phyloP scores from a whole-genome alignment of 2,329 filamentous ascomycete genomes.

The Rhinocladiella similis region DNA sequence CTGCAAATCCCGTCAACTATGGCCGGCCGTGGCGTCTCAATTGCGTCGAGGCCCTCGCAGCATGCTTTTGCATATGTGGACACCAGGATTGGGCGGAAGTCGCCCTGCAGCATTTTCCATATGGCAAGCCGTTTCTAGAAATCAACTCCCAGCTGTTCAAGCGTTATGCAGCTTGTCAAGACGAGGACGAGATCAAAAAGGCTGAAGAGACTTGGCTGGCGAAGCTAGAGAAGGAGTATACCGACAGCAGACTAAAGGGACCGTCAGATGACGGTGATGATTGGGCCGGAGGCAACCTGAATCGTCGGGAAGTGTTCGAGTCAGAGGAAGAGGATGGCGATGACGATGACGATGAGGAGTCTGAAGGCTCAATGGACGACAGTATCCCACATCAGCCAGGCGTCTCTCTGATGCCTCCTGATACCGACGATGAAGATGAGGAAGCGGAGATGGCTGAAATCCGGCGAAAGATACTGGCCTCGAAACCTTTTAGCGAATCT shows the following conservation, averaged over 20 bases:
- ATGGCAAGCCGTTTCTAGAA: constrained; percentile 82
- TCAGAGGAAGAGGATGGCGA: constrained; percentile 34
- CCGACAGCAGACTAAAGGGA: constrained; percentile 69
- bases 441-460: constrained; percentile 94
- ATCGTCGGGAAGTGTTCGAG: constrained; percentile 49
- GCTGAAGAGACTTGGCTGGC: constrained; percentile 86
- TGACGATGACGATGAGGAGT: constrained; percentile 48
- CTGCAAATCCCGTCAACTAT: constrained; percentile 96
- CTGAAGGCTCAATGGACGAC: constrained; percentile 45
- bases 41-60: constrained; percentile 91
- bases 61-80: constrained; percentile 90
- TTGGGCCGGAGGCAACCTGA: constrained; percentile 90
- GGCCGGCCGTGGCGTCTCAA: constrained; percentile 93
- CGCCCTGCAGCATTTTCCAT: constrained; percentile 80
- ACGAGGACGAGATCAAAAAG: constrained; percentile 79
- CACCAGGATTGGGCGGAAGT: constrained; percentile 87
- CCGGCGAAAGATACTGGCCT: constrained; percentile 82
- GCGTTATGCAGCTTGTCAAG: constrained; percentile 78
- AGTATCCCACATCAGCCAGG: constrained; percentile 51
- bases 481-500: constrained; percentile 77
- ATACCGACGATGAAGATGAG: constrained; percentile 78
- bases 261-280: constrained; percentile 61
- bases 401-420: constrained; percentile 61
- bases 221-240: constrained; percentile 85
- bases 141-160: constrained; percentile 84